phyloP scores from a whole-genome alignment of 1,284 basidiomycete species.

The Veloboletus limbatus region DNA sequence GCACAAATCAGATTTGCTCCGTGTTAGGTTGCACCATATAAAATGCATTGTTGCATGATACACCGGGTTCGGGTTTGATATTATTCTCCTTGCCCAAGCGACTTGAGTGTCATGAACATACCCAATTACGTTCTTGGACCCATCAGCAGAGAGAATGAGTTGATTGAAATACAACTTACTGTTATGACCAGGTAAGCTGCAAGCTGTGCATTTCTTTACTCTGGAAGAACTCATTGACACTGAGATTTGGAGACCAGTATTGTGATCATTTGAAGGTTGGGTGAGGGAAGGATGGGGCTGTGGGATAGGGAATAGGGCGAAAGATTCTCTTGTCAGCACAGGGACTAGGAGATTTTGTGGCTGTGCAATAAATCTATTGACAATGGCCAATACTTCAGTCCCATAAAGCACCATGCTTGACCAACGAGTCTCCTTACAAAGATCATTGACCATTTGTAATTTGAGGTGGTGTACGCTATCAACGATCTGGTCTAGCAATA shows the following conservation, averaged over 20 bases:
- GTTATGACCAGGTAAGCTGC: background rate
- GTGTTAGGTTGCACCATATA: background rate
- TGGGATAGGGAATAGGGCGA: background rate
- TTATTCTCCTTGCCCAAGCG: background rate
- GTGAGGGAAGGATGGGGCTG: background rate
- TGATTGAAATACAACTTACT: background rate
- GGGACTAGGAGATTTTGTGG: background rate
- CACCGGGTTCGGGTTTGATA: background rate
- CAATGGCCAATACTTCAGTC: background rate
- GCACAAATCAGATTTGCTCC: background rate
- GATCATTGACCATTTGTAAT: constrained; percentile 6
- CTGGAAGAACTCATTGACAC: background rate
- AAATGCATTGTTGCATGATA: background rate
- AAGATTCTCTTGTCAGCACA: background rate
- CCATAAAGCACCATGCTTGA: background rate
- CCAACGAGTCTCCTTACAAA: background rate
- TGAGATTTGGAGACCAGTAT: background rate
- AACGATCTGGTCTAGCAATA: constrained; percentile 21
- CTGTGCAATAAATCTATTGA: background rate
- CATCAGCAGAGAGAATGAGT: background rate
- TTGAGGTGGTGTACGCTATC: constrained; percentile 19
- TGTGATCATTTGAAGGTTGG: background rate
- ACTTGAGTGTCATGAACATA: background rate
- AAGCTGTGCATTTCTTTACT: background rate
- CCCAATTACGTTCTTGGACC: background rate